These are phyloP conservation scores for Rubia peregrina DNA, from an alignment of 305 asterid genomes.

Conservation along the genomic window DNA sequence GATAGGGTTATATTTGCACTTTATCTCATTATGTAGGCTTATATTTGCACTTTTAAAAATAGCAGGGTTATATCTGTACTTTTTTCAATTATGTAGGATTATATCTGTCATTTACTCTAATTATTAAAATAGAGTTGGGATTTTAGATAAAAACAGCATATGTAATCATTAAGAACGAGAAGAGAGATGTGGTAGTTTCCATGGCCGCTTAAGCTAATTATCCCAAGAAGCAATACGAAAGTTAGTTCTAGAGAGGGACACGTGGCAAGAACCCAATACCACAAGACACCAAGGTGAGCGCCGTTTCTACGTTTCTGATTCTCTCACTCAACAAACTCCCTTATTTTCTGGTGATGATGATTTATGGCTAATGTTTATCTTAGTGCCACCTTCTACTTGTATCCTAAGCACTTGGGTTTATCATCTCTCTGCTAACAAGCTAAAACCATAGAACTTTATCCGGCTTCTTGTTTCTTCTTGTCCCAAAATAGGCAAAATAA, in stretches of 20 bases:
- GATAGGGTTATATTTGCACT: no score
- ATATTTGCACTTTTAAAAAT: no score
- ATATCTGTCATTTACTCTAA: no score
- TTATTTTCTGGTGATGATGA: not conserved
- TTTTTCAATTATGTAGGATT: no score
- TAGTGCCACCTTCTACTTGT: not conserved
- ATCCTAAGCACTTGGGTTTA: conserved; percentile 10
- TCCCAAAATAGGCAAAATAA: not conserved
- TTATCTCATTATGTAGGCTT: no score
- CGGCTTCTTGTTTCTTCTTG: not conserved
- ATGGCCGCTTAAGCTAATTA: not conserved
- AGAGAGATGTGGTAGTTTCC: not conserved
- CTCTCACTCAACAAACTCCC: conserved; percentile 21
- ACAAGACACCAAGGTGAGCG: conserved; percentile 25
- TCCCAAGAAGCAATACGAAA: not conserved
- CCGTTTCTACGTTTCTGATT: conserved; percentile 32
- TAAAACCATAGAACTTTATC: not conserved
- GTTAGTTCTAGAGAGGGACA: conserved; percentile 15
- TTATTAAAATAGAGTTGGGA: no score
- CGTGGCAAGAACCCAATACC: conserved; percentile 35
- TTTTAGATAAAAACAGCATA: not conserved
- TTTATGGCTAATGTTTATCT: not conserved
- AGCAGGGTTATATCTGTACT: no score
- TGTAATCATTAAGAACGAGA: not conserved
- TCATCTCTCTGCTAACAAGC: conserved; percentile 4